Base-by-base conservation (phyloP, 1,284 basidiomycete species). In the Sporisorium reilianum region DNA sequence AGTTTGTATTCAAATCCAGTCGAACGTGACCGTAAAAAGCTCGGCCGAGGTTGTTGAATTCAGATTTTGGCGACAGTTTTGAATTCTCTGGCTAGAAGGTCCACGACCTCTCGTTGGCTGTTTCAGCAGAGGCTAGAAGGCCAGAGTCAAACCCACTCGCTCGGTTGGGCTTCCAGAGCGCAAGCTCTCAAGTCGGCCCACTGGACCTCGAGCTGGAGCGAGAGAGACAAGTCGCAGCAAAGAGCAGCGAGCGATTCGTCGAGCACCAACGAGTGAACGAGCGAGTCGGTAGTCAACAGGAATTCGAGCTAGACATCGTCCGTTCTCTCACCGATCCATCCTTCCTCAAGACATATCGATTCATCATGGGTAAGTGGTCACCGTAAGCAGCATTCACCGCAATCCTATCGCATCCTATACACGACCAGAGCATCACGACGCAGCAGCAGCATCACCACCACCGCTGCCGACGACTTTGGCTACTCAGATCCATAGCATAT, bases 341-440 rank as follows among this genome's bases (percentile, higher is more conserved):
- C 70, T 73, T 67, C 70, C 64, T 73, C 70, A 73, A 73, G 70
- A 73, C 70, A 73, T 73, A 73, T 73, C 70, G 64, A 73, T 67
- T 67, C 64, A 73, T 73, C 70, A 73, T 73, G 70, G 70, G 70
- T 73, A 73, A 73, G 70, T 73, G 53, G 55, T 57, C 70, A 67
- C 50, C 64, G 45, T 42, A 57, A 73, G 38, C 64, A 64, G 48
- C 64, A 66, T 52, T 51, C 40, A 41, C 34, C 42, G 56, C 32
- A 26, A 48, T 71, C 48, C 62, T 55, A 56, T 65, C 62, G 53
- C 62, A 57, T 55, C 48, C 56, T 40, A 30, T 25, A 55, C 36
- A 46, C 25, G 45, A 44, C 26, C n/a, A 18, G 40, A 38, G 52
- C 55, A 52, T 38, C 46, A 41, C 50, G 18, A 51, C 50, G 34